Base-by-base conservation (phyloP, 225 moss, liverwort and hornwort genomes). In the Asterella californica region DNA sequence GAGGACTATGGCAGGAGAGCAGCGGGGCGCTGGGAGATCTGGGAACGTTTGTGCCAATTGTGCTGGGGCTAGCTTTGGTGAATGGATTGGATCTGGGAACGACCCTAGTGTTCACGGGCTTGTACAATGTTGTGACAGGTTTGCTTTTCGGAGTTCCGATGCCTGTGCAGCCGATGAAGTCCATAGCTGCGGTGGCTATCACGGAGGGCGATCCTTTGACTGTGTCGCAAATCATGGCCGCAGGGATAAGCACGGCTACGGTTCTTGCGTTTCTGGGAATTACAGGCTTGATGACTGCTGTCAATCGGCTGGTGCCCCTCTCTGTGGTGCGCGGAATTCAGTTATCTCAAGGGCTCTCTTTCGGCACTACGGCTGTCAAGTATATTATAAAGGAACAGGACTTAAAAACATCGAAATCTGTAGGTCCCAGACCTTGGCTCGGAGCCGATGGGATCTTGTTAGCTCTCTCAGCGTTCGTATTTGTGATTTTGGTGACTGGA, bases 401-500 rank as follows among this genome's bases (percentile, higher is more conserved):
- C 33, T 89, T 94, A 46, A 46, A 78, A 15, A 88, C 76, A 61
- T 67, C 75, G 6, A 93, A 91, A 70, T 55, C 78, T 22, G 80
- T 74, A 36, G 84, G 82, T 10, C 14, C 36, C 22, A 89, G 96
- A 15, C 21, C 76, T 11, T 96, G 96, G 96, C 36, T 91, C 34
- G 96, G 94, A 18, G 49, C 81, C 34, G 96, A 94, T 82, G 87
- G 94, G 62, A 81, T 82, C 52, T 25, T 90, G 3, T 83, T 97
- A 5, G 96, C 94, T 18, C 62, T 94, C 1, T 19, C 47, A 7
- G 89, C 91, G 0, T 65, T 97, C 34, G 59, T 80, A 19, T 94
- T 94, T 73, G 80, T 97, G 33, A 46, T 94, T 10, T 67, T 94
- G 27, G 81, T 93, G 17, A 93, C 88, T 32, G 93, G 96, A 36